Percentiles rank a stretch among this genome's conserved stretches.
phyloP scores from a whole-genome alignment of 345 rosid species.

The Eucalyptus sp. region DNA sequence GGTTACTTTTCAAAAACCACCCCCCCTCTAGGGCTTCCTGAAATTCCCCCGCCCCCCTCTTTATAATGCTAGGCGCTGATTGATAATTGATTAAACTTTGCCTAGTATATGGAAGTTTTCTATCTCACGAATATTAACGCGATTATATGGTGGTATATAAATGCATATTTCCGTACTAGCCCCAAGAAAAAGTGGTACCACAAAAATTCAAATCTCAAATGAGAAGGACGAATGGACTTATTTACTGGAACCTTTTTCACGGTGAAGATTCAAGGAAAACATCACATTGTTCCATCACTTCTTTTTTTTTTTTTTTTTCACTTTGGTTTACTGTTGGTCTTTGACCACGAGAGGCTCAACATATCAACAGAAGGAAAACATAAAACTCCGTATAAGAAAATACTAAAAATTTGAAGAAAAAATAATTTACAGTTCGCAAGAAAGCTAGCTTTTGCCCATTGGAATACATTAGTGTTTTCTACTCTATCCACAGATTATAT shows the following conservation, averaged over 20 bases:
- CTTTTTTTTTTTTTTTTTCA: background rate
- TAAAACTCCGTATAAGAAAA: background rate
- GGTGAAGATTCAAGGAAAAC: background rate
- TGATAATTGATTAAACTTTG: background rate
- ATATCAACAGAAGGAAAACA: background rate
- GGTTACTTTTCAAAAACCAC: background rate
- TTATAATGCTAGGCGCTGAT: background rate
- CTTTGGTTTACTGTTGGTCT: background rate
- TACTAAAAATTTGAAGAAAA: background rate
- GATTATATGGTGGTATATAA: background rate
- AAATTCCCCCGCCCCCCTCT: background rate
- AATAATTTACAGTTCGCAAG: background rate
- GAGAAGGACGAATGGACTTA: background rate
- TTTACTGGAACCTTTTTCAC: background rate
- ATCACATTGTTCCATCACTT: background rate
- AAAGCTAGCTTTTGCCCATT: background rate
- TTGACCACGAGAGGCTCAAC: background rate
- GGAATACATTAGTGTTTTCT: background rate
- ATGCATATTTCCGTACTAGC: background rate
- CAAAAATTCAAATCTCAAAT: background rate
- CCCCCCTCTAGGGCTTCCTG: background rate
- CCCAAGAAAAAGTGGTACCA: background rate
- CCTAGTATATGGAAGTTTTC: background rate
- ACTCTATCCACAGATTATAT: background rate
- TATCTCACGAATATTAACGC: background rate